Percentiles rank a stretch among this genome's conserved stretches.
phyloP scores from a whole-genome alignment of 2,329 filamentous ascomycete genomes.

The Trichoderma lentiforme region DNA sequence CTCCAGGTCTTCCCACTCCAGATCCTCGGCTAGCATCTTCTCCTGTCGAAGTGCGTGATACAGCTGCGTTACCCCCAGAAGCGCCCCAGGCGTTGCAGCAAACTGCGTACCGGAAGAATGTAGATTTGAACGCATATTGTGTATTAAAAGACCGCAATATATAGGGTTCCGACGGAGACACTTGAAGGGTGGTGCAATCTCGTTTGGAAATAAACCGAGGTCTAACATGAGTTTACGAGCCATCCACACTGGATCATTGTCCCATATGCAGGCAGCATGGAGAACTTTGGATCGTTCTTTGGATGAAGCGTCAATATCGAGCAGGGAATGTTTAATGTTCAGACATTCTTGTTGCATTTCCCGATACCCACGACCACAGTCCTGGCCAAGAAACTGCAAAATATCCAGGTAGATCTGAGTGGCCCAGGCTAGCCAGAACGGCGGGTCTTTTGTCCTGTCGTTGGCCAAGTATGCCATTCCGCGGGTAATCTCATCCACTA shows the following conservation, averaged over 20 bases:
- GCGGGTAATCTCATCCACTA: neutral
- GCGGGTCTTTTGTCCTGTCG: neutral
- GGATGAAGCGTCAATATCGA: neutral
- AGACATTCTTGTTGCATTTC: neutral
- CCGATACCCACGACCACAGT: neutral
- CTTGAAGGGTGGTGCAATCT: neutral
- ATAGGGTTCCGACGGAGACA: neutral
- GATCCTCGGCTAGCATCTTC: neutral
- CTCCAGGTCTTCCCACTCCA: neutral
- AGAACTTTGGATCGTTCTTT: neutral
- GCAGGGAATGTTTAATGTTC: neutral
- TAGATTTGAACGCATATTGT: neutral
- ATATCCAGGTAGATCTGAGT: neutral
- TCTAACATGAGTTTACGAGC: neutral
- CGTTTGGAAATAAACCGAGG: neutral
- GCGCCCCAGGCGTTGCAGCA: neutral
- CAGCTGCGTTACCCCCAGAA: neutral
- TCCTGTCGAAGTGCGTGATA: slow-evolving; percentile 1
- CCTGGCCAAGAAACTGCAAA: neutral
- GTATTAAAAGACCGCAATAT: neutral
- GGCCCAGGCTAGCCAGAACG: neutral
- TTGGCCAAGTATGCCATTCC: neutral
- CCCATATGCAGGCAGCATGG: neutral
- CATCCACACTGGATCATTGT: neutral
- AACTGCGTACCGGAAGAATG: neutral